Percentiles rank a stretch among this genome's conserved stretches.
phyloP scores from a whole-genome alignment of 768 basidiomycete species.

The Mycena polygramma region DNA sequence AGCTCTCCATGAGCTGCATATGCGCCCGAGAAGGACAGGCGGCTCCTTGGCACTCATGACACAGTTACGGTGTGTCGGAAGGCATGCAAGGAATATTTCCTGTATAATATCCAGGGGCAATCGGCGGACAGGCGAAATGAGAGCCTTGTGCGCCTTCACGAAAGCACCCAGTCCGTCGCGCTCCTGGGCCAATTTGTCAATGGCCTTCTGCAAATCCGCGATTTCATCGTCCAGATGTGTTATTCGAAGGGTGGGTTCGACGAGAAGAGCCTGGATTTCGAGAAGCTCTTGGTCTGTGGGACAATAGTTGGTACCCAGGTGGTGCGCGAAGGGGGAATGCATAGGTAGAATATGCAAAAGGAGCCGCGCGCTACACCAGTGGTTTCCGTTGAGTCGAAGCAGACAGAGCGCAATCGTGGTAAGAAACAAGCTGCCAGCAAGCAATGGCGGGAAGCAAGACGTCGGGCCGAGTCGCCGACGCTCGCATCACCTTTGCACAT shows the following conservation, averaged over 20 bases:
- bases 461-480: too few species aligned
- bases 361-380: too few species aligned
- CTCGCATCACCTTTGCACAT: too few species aligned
- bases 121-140: conserved; percentile 1
- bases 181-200: not conserved
- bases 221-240: conserved; percentile 12
- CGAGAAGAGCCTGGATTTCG: conserved; percentile 20
- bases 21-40: conserved; percentile 29
- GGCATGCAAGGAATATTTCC: conserved; percentile 27
- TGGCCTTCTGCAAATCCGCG: not conserved
- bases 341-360: not conserved
- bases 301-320: conserved; percentile 26
- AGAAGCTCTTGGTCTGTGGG: conserved; percentile 14
- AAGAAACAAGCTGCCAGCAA: too few species aligned
- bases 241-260: conserved; percentile 7
- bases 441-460: too few species aligned
- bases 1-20: conserved; percentile 29
- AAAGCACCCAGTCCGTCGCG: not conserved
- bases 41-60: conserved; percentile 23
- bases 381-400: too few species aligned
- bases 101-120: conserved; percentile 17
- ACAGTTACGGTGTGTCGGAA: conserved; percentile 22
- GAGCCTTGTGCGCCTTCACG: conserved; percentile 8
- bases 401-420: too few species aligned
- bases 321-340: conserved; percentile 13